A percentile compares a stretch with the other conserved stretches of the same genome.
phyloP scores from a whole-genome alignment of 305 asterid species.

The Fraxinus sp. region DNA sequence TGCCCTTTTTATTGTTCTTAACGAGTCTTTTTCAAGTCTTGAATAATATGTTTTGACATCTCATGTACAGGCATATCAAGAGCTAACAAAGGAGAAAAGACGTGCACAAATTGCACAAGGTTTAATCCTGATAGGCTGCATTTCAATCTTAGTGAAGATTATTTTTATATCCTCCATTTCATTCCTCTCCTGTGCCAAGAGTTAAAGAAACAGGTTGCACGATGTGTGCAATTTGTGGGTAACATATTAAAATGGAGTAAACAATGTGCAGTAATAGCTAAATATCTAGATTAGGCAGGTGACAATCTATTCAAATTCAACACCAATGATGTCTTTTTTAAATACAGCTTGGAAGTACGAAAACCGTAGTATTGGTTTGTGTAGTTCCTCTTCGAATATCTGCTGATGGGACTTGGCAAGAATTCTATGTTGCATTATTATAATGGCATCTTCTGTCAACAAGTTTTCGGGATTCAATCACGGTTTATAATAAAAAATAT shows the following conservation, averaged over 20 bases:
- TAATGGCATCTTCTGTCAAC: background rate
- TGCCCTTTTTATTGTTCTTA: background rate
- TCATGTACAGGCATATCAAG: constrained; percentile 73
- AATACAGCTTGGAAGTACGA: constrained; percentile 1
- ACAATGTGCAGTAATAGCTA: background rate
- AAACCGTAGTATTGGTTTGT: background rate
- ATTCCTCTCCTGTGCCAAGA: background rate
- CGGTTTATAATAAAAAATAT: background rate
- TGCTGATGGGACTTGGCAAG: constrained; percentile 17
- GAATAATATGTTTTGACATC: constrained; percentile 17
- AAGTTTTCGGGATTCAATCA: constrained; percentile 2
- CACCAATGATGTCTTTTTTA: background rate
- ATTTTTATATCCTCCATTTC: background rate
- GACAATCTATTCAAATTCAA: background rate
- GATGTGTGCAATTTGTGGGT: background rate
- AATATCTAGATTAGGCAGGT: background rate
- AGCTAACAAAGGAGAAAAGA: constrained; percentile 80
- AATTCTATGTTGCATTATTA: constrained; percentile 7
- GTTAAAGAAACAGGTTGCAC: constrained; percentile 2
- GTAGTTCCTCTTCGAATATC: constrained; percentile 10
- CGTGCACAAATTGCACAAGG: constrained; percentile 92
- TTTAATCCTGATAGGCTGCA: constrained; percentile 22
- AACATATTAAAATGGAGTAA: background rate
- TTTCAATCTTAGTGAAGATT: background rate
- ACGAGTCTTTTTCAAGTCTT: constrained; percentile 7